Base-by-base conservation (phyloP, 2,329 filamentous ascomycete genomes). In the Sclerotinia trifoliorum region DNA sequence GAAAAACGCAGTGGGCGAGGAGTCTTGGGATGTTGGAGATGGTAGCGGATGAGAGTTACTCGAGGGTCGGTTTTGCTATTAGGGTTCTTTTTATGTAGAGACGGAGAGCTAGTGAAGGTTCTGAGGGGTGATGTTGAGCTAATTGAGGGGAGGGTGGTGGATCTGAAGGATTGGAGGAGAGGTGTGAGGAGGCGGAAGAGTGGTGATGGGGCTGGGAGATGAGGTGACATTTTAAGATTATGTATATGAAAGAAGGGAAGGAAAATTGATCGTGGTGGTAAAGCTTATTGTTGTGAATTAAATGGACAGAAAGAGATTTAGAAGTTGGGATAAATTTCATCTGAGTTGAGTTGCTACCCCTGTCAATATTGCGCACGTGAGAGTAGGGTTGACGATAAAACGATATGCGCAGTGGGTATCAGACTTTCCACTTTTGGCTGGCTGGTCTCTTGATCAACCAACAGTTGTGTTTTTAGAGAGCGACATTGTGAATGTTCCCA, bases 1-100 rank as follows among this genome's bases (percentile, higher is more conserved):
- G 88, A 93, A 86, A 98, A 94, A 75, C 93, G 90, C 72, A 99
- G 86, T 0, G 95, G 94, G 17, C 89, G 87, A 0, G 89, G 89
- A 8, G 87, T 90, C 42, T 85, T 80, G 2, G 88, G 88, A 79
- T 92, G 89, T 75, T 85, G 80, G 74, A 92, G 86, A 79, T 89
- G 86, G 81, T 91, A 92, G 75, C 88, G 84, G 78, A 92, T 91
- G 67, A 87, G 77, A 48, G 84, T 86, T n/a, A 73, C 70, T 49
- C 72, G 66, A 51, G 70, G 74, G 35, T 78, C 76, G n/a, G 26
- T 66, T 65, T 74, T 73, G 68, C 56, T 67, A 67, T 64, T 70
- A 67, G 39, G 48, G 55, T 56, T 68, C 64, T 24, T 66, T 54
- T 26, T 68, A 69, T 62, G 63, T 35, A 61, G 70, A 48, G 29